Percentiles rank a stretch among this genome's conserved stretches.
Evolutionary conservation across 176 grass and related monocot species (phyloP).

Genomic region (Musa itinerans): DNA sequence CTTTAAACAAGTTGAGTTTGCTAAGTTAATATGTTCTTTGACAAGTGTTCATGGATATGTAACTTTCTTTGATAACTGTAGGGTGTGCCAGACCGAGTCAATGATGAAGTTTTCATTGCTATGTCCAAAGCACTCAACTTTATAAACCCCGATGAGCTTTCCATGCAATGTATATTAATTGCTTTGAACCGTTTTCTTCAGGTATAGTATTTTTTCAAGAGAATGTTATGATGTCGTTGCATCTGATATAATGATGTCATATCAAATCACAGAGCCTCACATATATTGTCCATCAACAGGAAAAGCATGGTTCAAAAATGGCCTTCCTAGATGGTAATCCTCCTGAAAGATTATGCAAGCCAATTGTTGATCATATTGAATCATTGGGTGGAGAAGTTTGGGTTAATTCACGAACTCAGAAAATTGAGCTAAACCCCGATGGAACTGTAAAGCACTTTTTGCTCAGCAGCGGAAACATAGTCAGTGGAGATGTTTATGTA

Average conservation of each 20-base stretch:
- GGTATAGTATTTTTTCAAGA: constrained; percentile 35
- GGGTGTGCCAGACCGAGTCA: constrained; percentile 88
- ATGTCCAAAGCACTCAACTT: constrained; percentile 98
- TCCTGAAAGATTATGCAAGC: constrained; percentile 91
- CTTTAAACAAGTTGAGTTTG: neutral
- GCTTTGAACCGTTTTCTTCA: constrained; percentile 95
- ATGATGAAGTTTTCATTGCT: constrained; percentile 94
- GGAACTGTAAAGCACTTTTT: constrained; percentile 79
- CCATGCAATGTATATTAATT: constrained; percentile 99
- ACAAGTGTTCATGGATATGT: constrained; percentile 24
- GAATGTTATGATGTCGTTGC: neutral
- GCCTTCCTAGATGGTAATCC: constrained; percentile 98
- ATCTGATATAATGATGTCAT: neutral
- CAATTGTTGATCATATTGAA: constrained; percentile 73
- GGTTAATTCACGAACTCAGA: constrained; percentile 82
- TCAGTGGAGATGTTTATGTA: constrained; percentile 92
- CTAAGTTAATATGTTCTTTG: neutral
- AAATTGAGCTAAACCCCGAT: constrained; percentile 79
- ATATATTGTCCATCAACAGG: constrained; percentile 40
- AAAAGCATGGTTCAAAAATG: constrained; percentile 96
- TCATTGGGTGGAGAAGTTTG: constrained; percentile 86
- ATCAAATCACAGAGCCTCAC: neutral
- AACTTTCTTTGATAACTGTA: constrained; percentile 44
- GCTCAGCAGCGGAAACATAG: constrained; percentile 59
- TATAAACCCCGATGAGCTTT: constrained; percentile 97